These are phyloP conservation scores for Hygrocybe punicea DNA, from an alignment of 768 basidiomycete genomes.

Conservation along the genomic window DNA sequence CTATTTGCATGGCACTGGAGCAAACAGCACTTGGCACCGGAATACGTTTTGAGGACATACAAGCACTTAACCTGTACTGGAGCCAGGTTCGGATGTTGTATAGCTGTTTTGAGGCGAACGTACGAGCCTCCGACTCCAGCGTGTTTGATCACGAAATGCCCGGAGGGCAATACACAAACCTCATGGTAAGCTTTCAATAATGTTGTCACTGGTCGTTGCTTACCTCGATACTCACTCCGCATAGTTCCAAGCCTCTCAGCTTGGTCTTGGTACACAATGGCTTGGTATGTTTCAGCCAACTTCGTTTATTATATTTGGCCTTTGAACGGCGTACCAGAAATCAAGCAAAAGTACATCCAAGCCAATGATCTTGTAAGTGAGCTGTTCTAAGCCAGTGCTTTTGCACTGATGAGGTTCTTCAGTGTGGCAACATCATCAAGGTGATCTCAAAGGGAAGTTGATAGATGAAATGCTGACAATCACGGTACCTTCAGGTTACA, in stretches of 20 bases:
- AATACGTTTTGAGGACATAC: conserved; percentile 94
- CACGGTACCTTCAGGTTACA: conserved; percentile 60
- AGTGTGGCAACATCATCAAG: conserved; percentile 99
- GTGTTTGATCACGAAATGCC: conserved; percentile 99
- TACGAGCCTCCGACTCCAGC: conserved; percentile 93
- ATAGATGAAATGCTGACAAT: conserved; percentile 1
- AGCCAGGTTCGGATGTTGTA: conserved; percentile 94
- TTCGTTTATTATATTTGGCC: conserved; percentile 10
- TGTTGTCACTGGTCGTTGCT: conserved; percentile 13
- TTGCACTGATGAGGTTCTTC: conserved; percentile 8
- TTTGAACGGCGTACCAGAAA: conserved; percentile 48
- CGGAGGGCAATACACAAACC: conserved; percentile 91
- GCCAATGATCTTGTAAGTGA: conserved; percentile 84
- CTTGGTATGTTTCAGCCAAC: conserved; percentile 46
- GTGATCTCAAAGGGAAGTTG: conserved; percentile 25
- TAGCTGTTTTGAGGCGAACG: conserved; percentile 96
- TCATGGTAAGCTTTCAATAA: conserved; percentile 64
- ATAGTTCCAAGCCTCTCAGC: conserved; percentile 97
- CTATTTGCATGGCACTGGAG: conserved; percentile 90
- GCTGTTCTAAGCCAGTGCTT: conserved; percentile 6
- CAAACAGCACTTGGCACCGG: conserved; percentile 92
- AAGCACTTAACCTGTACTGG: conserved; percentile 97
- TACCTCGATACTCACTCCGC: conserved; percentile 12
- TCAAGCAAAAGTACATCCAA: conserved; percentile 98
- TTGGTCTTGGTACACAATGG: conserved; percentile 97